Conservation (phyloP, 805 yeast species). For the Spathaspora hagerdaliae region DNA sequence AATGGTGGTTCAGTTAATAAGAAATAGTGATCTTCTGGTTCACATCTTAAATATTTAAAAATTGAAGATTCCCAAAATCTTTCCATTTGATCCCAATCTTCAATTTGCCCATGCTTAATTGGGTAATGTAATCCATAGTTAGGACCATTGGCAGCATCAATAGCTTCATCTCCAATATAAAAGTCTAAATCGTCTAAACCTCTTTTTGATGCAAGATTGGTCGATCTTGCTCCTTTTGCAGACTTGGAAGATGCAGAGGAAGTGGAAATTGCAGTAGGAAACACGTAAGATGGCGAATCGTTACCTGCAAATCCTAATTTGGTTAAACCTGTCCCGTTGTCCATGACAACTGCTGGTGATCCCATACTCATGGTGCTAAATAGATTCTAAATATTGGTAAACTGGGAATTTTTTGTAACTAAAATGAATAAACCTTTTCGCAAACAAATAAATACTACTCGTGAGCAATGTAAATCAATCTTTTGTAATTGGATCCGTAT, state of each 20-base stretch:
- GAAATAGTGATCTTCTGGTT: conserved; percentile 98
- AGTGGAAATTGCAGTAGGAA: conserved; percentile 95
- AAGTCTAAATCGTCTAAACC: conserved; percentile 94
- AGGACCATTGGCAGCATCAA: conserved; percentile 87
- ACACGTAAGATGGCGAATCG: conserved; percentile 94
- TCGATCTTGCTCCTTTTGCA: conserved; percentile 37
- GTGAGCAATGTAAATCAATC: too few species aligned
- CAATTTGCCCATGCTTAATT: conserved; percentile 95
- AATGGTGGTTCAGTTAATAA: conserved; percentile 96
- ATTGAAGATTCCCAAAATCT: conserved; percentile 97
- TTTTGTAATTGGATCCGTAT: too few species aligned
- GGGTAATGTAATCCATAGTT: conserved; percentile 87
- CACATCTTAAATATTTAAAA: conserved; percentile 93
- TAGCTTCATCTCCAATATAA: conserved; percentile 93
- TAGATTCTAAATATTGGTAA: background rate
- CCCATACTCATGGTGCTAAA: conserved; percentile 49
- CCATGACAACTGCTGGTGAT: conserved; percentile 95
- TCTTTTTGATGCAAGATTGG: conserved; percentile 61
- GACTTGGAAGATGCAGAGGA: conserved; percentile 44
- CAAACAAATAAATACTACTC: too few species aligned
- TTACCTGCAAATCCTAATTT: conserved; percentile 98
- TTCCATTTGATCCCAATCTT: conserved; percentile 99
- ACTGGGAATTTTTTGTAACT: too few species aligned
- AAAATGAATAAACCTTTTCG: too few species aligned
- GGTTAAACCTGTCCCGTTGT: conserved; percentile 97